Percentiles rank a stretch among this genome's conserved stretches.
phyloP scores from a whole-genome alignment of 2,329 filamentous ascomycete species.

The Alternaria triticina region DNA sequence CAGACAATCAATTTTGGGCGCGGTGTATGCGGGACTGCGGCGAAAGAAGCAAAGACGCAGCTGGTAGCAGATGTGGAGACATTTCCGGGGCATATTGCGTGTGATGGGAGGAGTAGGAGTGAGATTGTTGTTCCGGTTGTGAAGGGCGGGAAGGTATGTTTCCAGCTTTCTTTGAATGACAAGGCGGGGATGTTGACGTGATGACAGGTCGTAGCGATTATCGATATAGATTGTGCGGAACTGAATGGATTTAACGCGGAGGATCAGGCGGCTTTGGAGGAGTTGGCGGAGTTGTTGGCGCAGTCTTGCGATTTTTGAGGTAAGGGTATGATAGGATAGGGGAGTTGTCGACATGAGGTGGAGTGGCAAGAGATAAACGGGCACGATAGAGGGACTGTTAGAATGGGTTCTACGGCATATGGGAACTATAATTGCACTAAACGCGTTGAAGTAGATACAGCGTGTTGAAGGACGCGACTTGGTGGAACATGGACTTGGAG shows the following conservation, averaged over 20 bases:
- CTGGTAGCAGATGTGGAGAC: slow-evolving; percentile 71
- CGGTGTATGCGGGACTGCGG: slow-evolving; percentile 78
- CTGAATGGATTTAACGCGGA: slow-evolving; percentile 71
- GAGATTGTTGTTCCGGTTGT: slow-evolving; percentile 83
- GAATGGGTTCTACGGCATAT: not conserved
- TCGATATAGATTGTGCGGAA: slow-evolving; percentile 79
- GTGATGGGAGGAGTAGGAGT: slow-evolving; percentile 75
- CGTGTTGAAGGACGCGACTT: not conserved
- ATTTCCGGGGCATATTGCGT: slow-evolving; percentile 83
- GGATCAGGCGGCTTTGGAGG: slow-evolving; percentile 70
- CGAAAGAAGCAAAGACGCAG: slow-evolving; percentile 66
- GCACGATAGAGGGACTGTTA: not conserved
- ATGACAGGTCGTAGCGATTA: slow-evolving; percentile 74
- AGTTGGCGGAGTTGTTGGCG: slow-evolving; percentile 54
- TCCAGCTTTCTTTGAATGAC: too few species aligned
- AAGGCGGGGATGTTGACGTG: too few species aligned
- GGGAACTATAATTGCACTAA: not conserved
- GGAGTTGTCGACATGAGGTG: not conserved
- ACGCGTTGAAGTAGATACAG: not conserved
- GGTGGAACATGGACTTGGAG: not conserved
- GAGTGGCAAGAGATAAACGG: not conserved
- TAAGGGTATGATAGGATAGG: not conserved
- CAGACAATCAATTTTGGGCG: slow-evolving; percentile 76
- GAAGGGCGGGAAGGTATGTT: slow-evolving; percentile 54
- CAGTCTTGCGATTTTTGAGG: slow-evolving; percentile 42